A percentile compares a stretch with the other conserved stretches of the same genome.
Conservation (phyloP, 257 asterid genomes). For the Solanum boliviense region DNA sequence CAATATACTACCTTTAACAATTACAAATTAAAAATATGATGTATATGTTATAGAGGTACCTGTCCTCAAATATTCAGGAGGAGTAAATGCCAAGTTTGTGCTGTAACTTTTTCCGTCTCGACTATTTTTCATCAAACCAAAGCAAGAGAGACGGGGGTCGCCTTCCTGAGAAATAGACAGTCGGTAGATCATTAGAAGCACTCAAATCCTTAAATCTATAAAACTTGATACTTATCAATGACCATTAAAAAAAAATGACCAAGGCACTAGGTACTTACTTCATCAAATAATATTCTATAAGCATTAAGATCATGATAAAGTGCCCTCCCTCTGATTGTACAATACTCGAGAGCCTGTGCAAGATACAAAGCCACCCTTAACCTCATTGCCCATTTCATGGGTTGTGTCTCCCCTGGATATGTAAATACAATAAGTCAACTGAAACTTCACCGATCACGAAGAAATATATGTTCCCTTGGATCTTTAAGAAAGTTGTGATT, state of each 20-base stretch:
- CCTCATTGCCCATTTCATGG: slow-evolving; percentile 99
- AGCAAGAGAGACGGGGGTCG: slow-evolving; percentile 57
- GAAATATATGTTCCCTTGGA: background rate
- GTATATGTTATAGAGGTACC: slow-evolving; percentile 15
- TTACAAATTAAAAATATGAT: background rate
- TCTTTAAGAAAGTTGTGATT: background rate
- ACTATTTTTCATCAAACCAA: slow-evolving; percentile 64
- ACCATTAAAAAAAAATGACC: background rate
- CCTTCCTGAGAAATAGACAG: slow-evolving; percentile 27
- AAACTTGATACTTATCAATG: background rate
- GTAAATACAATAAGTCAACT: background rate
- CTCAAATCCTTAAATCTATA: background rate
- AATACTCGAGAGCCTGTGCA: slow-evolving; percentile 87
- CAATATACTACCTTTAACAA: background rate
- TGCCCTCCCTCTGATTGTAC: slow-evolving; percentile 78
- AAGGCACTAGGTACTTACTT: slow-evolving; percentile 34
- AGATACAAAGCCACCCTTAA: slow-evolving; percentile 82
- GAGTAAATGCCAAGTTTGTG: slow-evolving; percentile 65
- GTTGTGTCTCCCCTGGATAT: slow-evolving; percentile 86
- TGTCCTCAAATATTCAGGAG: slow-evolving; percentile 61
- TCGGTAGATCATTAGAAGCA: background rate
- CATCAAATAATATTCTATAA: slow-evolving; percentile 82
- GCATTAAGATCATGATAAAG: slow-evolving; percentile 98
- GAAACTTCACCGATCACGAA: background rate
- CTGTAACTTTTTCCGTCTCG: slow-evolving; percentile 74